Evolutionary conservation across 176 grass and related monocot genomes (phyloP).

Genomic region (Zoysia pacifica): DNA sequence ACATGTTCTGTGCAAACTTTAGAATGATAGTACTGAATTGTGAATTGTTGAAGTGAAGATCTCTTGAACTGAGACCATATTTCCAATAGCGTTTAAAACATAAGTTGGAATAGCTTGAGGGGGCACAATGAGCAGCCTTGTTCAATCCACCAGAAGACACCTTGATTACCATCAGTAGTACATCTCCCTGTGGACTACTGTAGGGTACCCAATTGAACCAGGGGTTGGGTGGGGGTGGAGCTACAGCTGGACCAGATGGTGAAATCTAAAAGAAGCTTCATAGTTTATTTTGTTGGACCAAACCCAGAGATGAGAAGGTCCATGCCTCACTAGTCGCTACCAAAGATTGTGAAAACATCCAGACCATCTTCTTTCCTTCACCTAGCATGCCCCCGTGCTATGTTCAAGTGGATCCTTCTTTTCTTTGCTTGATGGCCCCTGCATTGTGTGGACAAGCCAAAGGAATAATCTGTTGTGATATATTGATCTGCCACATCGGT

Average conservation of each 20-base stretch:
- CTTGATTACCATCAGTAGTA: background rate
- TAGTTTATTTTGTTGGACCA: slow-evolving; percentile 13
- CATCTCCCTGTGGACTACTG: background rate
- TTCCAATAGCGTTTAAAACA: background rate
- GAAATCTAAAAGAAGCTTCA: background rate
- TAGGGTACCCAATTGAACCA: background rate
- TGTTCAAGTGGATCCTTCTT: background rate
- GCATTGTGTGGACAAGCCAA: slow-evolving; percentile 14
- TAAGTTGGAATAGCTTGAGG: background rate
- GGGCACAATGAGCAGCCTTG: background rate
- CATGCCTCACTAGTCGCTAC: background rate
- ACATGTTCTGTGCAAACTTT: background rate
- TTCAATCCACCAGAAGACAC: slow-evolving; percentile 6
- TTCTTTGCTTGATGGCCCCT: slow-evolving; percentile 11
- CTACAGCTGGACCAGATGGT: background rate
- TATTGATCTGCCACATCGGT: background rate
- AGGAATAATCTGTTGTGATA: background rate
- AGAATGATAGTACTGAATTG: background rate
- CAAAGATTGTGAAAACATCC: background rate
- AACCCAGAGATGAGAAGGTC: background rate
- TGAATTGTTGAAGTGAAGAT: background rate
- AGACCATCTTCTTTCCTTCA: slow-evolving; percentile 16
- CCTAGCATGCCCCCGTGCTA: slow-evolving; percentile 9
- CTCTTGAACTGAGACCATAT: background rate
- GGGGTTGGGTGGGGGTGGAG: background rate